Evolutionary conservation across 2,329 filamentous ascomycete genomes (phyloP), one percentile per base, ranked within the genome.

Genomic region (Domatiomyces catenatus): DNA sequence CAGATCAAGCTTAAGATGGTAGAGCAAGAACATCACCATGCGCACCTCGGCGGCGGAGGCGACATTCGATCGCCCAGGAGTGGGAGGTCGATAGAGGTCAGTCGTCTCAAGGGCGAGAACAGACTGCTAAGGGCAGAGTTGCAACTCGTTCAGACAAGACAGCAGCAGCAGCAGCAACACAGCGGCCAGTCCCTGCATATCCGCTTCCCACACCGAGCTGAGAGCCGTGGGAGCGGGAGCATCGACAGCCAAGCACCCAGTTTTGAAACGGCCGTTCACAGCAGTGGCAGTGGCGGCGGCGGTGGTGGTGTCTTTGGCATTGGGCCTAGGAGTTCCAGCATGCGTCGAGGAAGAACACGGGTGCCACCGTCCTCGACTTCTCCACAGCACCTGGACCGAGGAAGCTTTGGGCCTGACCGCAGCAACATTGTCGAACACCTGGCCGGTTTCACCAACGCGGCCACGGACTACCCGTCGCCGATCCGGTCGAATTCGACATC

Each of bases 41-140:
- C 32, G 10, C 32, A 39, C 32, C 17, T 26, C 20, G 22, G 45
- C 17, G 20, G n/a, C 2, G 20, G 17, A 2, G 5, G 17, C 4
- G 20, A 24, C 12, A 26, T 28, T 10, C 45, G 45, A 26, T 26
- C 22, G 4, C 50, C 50, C 26, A 53, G 53, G 17, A 52, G 54
- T 6, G 54, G 51, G 42, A 61, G 63, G 6, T 67, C 68, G 2
- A 70, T 75, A 1, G 81, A 84, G 59, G 64, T 81, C 17, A 69
- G 67, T 46, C 80, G 77, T 59, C 67, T 82, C 18, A 75, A 75
- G 36, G 71, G 69, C 44, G 78, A 82, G 60, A 77, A 80, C 62
- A 76, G 79, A 56, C 66, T 75, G 12, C 66, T 83, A 15, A 75
- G 77, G 60, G 72, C 75, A 10, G 79, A 83, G 60, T 66, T 83